Conservation (phyloP, 2,329 filamentous ascomycete species). For the Escovopsis sp. region DNA sequence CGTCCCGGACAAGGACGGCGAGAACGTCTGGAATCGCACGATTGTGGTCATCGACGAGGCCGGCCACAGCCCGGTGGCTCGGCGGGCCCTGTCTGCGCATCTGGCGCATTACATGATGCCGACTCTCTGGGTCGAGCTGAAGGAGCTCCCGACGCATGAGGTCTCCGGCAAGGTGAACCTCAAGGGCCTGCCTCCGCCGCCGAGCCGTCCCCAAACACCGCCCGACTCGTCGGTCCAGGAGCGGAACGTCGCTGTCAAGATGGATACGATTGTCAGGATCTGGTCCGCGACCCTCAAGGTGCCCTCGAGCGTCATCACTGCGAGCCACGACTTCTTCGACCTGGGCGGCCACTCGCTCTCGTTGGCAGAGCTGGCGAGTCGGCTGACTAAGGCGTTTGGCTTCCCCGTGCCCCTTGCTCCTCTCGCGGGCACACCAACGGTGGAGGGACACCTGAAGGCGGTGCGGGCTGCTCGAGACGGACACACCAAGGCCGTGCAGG, state of each 20-base stretch:
- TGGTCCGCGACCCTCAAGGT: constrained; percentile 60
- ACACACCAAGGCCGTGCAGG: constrained; percentile 59
- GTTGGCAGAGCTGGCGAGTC: constrained; percentile 62
- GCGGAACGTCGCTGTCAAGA: constrained; percentile 47
- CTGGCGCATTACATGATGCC: constrained; percentile 78
- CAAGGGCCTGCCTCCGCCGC: constrained; percentile 54
- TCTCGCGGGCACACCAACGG: constrained; percentile 55
- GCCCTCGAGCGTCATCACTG: constrained; percentile 46
- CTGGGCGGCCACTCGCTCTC: constrained; percentile 65
- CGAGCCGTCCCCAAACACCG: constrained; percentile 25
- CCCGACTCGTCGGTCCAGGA: constrained; percentile 20
- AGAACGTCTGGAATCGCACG: constrained; percentile 41
- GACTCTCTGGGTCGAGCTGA: constrained; percentile 58
- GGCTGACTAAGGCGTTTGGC: constrained; percentile 53
- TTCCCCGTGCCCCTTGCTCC: constrained; percentile 58
- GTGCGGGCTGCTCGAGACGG: constrained; percentile 58
- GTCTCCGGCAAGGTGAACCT: constrained; percentile 70
- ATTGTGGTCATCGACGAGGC: constrained; percentile 52
- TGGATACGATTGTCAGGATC: constrained; percentile 52
- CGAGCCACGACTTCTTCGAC: constrained; percentile 67
- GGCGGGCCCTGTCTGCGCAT: constrained; percentile 47
- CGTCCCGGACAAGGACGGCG: constrained; percentile 40
- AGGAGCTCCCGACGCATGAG: constrained; percentile 56
- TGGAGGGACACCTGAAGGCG: constrained; percentile 57
- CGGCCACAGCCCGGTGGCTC: constrained; percentile 55